These are phyloP conservation scores for Cardiospermum halicacabum DNA, from an alignment of 345 rosid species.

Conservation along the genomic window DNA sequence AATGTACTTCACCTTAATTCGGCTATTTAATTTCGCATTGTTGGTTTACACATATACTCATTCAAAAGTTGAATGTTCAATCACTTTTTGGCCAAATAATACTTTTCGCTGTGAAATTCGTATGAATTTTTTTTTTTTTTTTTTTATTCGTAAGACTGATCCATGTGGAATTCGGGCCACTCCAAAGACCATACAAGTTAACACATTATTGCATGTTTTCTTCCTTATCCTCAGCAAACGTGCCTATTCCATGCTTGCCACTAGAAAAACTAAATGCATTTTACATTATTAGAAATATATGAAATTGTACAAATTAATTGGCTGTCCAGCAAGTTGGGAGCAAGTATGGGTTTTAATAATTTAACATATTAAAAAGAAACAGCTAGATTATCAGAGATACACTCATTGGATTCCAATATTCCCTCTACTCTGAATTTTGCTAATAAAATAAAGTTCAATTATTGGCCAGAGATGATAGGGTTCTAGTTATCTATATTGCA, in stretches of 20 bases:
- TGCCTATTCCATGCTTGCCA: background rate
- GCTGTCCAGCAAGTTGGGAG: conserved; percentile 9
- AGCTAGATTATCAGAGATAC: conserved; percentile 4
- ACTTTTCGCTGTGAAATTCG: too few relatives aligned
- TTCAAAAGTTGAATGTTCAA: background rate
- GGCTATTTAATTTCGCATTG: background rate
- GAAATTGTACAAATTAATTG: background rate
- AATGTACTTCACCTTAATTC: background rate
- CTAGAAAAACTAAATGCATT: background rate
- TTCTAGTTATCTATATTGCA: background rate
- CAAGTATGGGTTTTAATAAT: background rate
- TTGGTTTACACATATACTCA: background rate
- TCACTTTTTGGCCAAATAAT: too few relatives aligned
- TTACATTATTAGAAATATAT: background rate
- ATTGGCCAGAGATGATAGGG: background rate
- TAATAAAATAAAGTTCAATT: background rate
- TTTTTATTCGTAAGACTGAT: too few relatives aligned
- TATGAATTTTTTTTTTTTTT: too few relatives aligned
- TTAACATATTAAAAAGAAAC: background rate
- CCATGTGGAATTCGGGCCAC: too few relatives aligned
- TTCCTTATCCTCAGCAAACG: background rate
- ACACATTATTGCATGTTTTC: background rate
- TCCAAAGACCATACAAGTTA: background rate
- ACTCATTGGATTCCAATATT: background rate
- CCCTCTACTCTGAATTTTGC: background rate